Base-by-base conservation (phyloP, 1,284 basidiomycete species). In the Ganoderma sp. region DNA sequence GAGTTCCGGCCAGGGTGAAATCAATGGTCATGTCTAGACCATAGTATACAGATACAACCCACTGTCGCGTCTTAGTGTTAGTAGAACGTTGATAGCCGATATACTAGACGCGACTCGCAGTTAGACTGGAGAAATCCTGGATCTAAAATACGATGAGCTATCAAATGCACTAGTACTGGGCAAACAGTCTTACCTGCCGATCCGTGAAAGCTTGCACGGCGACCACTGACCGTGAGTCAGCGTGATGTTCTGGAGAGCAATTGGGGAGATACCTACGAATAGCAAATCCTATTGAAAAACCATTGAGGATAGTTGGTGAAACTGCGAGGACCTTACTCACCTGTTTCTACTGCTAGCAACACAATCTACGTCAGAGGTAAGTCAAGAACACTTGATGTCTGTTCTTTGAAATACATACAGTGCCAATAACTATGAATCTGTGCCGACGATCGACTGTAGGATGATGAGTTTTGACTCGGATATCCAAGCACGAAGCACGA, bases 41-140 rank as follows among this genome's bases (percentile, higher is more conserved):
- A 28, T 45, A 62, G 10, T 14, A 43, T n/a, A 42, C 61, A 3
- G 61, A 62, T 42, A 45, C 32, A n/a, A 50, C 17, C 61, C 61
- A 62, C 61, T 62, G 32, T 34, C 8, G 15, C 39, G 57, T 2
- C 45, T n/a, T 22, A 22, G 19, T 22, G 19, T 48, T 19, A 48
- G 45, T 32, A 43, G n/a, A 17, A 19, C 9, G n/a, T 10, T 50
- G 12, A 22, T 50, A 12, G n/a, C 22, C 9, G 10, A 9, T 22
- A 50, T 7, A 22, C n/a, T 3, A 22, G 48, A 22, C 22, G n/a
- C 48, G 12, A 50, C 48, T 50, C 48, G 22, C 48, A 50, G 48
- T 50, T 22, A 50, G 45, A 48, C 10, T 7, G n/a, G 45, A 2
- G n/a, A 48, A 48, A 22, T 50, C 48, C n/a, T 50, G n/a, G 15